phyloP scores from a whole-genome alignment of 345 rosid species.

The Clausena lansium region DNA sequence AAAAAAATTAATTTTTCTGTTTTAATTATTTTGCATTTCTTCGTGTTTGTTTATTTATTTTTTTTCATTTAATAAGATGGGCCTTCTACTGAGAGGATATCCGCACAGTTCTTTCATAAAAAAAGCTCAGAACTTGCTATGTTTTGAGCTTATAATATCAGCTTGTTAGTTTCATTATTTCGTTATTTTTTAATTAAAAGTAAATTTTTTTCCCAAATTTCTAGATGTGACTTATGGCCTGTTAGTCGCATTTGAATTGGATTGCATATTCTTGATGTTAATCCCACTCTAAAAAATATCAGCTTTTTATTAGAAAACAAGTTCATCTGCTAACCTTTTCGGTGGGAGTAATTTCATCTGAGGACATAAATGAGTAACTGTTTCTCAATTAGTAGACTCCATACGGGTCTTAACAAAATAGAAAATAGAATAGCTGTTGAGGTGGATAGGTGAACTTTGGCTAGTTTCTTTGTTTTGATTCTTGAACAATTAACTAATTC shows the following conservation, averaged over 20 bases:
- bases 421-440: background rate
- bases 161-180: background rate
- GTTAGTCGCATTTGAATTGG: constrained; percentile 24
- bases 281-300: constrained; percentile 16
- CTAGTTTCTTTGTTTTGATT: background rate
- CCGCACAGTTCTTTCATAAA: background rate
- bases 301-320: background rate
- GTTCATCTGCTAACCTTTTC: background rate
- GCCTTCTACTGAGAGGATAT: background rate
- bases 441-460: background rate
- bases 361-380: background rate
- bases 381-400: background rate
- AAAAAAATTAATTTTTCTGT: background rate
- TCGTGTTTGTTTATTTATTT: background rate
- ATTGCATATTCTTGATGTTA: constrained; percentile 32
- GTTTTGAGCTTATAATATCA: background rate
- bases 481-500: background rate
- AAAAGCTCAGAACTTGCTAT: background rate
- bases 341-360: background rate
- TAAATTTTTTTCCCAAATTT: background rate
- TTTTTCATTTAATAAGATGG: background rate
- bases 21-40: background rate
- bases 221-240: constrained; percentile 35
- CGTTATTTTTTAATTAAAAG: background rate
- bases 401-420: background rate